A percentile compares a stretch with the other conserved stretches of the same genome.
Conservation (phyloP, 371 early-diverging fungal genomes). For the Gilbertella persicaria region DNA sequence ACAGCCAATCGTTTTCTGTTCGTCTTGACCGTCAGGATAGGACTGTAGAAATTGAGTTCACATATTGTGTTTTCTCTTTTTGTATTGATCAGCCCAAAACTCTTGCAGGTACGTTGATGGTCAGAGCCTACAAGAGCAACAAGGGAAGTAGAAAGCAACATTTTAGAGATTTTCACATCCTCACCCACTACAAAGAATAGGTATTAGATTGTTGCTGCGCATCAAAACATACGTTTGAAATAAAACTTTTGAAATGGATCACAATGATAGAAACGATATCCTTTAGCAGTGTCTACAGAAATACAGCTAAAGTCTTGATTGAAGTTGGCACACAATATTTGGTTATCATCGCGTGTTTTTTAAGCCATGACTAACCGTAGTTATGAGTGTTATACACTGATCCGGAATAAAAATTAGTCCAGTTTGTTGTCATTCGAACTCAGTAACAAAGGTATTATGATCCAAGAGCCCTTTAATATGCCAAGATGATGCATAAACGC, state of each 20-base stretch:
- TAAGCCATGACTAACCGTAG: background rate
- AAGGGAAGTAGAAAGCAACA: conserved; percentile 88
- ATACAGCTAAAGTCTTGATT: conserved; percentile 94
- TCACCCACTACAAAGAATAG: conserved; percentile 57
- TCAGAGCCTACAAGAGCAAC: conserved; percentile 92
- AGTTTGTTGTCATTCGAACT: too few species aligned
- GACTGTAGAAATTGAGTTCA: conserved; percentile 89
- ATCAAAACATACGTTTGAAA: conserved; percentile 68
- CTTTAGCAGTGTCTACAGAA: conserved; percentile 84
- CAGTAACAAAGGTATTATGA: too few species aligned
- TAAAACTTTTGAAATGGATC: conserved; percentile 92
- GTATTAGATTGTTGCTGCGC: too few species aligned
- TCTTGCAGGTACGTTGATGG: conserved; percentile 86
- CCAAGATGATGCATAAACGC: too few species aligned
- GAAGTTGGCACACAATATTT: conserved; percentile 61
- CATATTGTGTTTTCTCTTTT: conserved; percentile 96
- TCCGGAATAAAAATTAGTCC: too few species aligned
- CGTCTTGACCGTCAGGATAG: conserved; percentile 91
- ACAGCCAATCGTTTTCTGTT: conserved; percentile 91
- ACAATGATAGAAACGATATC: conserved; percentile 92
- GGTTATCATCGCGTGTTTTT: background rate
- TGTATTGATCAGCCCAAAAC: conserved; percentile 91
- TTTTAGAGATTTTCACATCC: conserved; percentile 87
- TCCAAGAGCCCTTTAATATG: too few species aligned
- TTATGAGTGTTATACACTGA: too few species aligned